Conservation (phyloP, 2,329 filamentous ascomycete genomes). For the Diaporthe sp. region DNA sequence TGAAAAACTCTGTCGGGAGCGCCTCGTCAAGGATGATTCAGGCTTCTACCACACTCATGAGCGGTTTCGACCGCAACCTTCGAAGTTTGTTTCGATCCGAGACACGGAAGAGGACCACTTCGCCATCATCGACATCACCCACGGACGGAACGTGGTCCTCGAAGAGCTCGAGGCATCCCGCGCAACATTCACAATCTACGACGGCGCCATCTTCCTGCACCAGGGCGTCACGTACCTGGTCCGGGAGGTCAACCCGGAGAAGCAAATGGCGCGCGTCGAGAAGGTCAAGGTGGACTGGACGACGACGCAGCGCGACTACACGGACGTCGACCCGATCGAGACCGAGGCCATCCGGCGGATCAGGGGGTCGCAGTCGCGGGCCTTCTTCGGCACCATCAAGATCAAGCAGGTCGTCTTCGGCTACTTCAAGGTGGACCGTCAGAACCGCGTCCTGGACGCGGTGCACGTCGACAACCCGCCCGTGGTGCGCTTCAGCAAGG, state of each 20-base stretch:
- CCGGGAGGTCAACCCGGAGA: constrained; percentile 86
- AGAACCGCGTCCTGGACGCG: constrained; percentile 87
- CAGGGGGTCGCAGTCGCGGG: constrained; percentile 71
- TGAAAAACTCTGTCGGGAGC: constrained; percentile 77
- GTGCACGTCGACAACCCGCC: constrained; percentile 95
- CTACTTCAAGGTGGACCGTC: constrained; percentile 96
- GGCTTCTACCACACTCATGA: constrained; percentile 94
- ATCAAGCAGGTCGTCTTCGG: constrained; percentile 93
- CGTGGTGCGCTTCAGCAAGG: constrained; percentile 86
- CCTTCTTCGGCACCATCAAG: constrained; percentile 88
- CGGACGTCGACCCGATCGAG: constrained; percentile 93
- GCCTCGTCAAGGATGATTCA: constrained; percentile 79
- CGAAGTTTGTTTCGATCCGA: constrained; percentile 86
- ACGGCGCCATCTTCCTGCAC: constrained; percentile 96
- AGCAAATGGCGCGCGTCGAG: constrained; percentile 87
- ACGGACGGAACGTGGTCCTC: constrained; percentile 85
- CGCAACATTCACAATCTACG: constrained; percentile 96
- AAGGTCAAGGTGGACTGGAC: constrained; percentile 95
- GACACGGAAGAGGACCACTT: constrained; percentile 93
- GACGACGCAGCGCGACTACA: constrained; percentile 92
- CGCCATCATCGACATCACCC: constrained; percentile 89
- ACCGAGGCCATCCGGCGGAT: constrained; percentile 89
- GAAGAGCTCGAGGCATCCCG: constrained; percentile 97
- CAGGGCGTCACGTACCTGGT: constrained; percentile 96
- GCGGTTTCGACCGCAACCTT: constrained; percentile 87